These are phyloP conservation scores for Ascocoryne sarcoides DNA, from an alignment of 2,329 filamentous ascomycete species.

Conservation along the genomic window DNA sequence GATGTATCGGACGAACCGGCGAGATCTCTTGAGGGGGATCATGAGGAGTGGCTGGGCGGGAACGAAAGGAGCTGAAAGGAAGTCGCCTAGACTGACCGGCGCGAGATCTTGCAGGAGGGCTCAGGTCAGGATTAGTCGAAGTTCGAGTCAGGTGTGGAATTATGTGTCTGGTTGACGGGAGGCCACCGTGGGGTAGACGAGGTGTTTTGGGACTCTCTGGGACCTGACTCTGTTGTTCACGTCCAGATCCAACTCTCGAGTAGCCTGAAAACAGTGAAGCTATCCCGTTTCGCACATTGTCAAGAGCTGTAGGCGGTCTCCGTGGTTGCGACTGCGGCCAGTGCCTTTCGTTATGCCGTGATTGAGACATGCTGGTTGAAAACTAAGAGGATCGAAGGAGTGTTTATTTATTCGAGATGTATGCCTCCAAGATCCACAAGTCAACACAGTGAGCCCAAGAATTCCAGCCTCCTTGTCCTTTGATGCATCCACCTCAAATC, in stretches of 20 bases:
- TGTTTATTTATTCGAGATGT: background rate
- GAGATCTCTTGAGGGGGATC: background rate
- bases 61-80: conserved; percentile 6
- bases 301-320: conserved; percentile 16
- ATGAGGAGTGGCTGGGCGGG: conserved; percentile 12
- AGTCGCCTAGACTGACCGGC: conserved; percentile 9
- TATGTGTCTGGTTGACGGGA: conserved; percentile 35
- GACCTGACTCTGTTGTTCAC: background rate
- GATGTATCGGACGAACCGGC: background rate
- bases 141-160: conserved; percentile 35
- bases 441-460: no score
- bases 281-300: conserved; percentile 18
- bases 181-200: conserved; percentile 29
- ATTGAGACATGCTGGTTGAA: background rate
- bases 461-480: conserved; percentile 1
- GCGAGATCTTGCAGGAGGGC: conserved; percentile 21
- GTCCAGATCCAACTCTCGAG: conserved; percentile 16
- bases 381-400: conserved; percentile 7
- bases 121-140: conserved; percentile 31
- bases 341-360: conserved; percentile 4
- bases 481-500: conserved; percentile 16
- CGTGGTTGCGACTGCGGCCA: conserved; percentile 1
- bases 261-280: conserved; percentile 23
- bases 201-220: conserved; percentile 40
- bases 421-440: background rate